Evolutionary conservation across 2,329 filamentous ascomycete genomes (phyloP).

Genomic region (Exophiala phaeomuriformis): DNA sequence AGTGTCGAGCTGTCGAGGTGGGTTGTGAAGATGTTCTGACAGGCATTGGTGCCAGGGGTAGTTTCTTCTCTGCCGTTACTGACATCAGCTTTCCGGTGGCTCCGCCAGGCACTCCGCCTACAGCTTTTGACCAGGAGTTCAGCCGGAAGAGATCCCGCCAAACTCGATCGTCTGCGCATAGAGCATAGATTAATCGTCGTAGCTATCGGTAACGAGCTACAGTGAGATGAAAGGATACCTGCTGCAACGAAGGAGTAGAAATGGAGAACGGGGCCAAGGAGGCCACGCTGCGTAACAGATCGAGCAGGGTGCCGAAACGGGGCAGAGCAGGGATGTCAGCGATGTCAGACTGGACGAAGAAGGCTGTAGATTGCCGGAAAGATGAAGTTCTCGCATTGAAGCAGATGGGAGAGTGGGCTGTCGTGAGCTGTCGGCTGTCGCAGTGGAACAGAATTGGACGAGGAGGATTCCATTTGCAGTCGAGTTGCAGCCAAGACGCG

Average conservation of each 20-base stretch:
- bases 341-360: neutral
- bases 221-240: no score
- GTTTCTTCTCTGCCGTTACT: neutral
- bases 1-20: constrained; percentile 4
- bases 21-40: constrained; percentile 2
- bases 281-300: neutral
- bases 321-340: neutral
- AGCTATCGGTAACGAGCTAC: no score
- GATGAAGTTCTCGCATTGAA: neutral
- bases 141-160: no score
- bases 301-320: neutral
- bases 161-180: no score
- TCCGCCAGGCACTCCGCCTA: no score
- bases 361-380: neutral
- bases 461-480: neutral
- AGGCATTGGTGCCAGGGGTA: constrained; percentile 1
- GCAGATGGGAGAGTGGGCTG: no score
- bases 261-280: neutral
- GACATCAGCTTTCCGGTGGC: neutral
- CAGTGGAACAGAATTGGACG: neutral
- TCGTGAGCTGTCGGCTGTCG: neutral
- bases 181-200: no score
- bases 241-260: neutral
- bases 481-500: neutral
- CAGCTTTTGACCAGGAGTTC: no score